Evolutionary conservation across 129 eudicot species (phyloP).

Genomic region (Helianthus tuberosus): DNA sequence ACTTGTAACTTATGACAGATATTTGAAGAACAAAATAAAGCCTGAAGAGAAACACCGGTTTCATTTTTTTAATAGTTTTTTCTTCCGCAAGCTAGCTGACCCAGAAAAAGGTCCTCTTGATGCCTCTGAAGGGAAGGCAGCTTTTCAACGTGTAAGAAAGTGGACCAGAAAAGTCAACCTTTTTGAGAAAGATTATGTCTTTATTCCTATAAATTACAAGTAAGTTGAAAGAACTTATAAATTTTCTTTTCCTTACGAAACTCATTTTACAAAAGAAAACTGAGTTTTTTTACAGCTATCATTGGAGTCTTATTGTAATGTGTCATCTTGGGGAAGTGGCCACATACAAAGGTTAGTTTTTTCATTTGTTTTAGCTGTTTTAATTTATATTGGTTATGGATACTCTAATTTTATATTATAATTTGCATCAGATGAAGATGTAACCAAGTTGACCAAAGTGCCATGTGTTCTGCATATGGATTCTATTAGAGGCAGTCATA

Average conservation of each 20-base stretch:
- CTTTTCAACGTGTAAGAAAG: slow-evolving; percentile 91
- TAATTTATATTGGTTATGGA: background rate
- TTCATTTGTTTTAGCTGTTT: slow-evolving; percentile 59
- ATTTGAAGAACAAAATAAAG: slow-evolving; percentile 61
- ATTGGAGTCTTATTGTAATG: slow-evolving; percentile 91
- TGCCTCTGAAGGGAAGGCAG: slow-evolving; percentile 77
- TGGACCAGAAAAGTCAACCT: slow-evolving; percentile 96
- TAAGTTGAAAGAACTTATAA: slow-evolving; percentile 37
- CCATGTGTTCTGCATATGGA: slow-evolving; percentile 97
- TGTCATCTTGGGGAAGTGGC: slow-evolving; percentile 88
- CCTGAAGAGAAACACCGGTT: slow-evolving; percentile 61
- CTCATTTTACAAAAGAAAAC: background rate
- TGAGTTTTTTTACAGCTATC: slow-evolving; percentile 51
- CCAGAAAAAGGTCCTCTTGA: slow-evolving; percentile 81
- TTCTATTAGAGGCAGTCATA: slow-evolving; percentile 81
- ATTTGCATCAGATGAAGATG: slow-evolving; percentile 47
- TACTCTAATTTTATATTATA: slow-evolving; percentile 20
- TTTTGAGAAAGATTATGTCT: slow-evolving; percentile 82
- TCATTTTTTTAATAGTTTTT: slow-evolving; percentile 90
- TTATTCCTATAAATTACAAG: slow-evolving; percentile 94
- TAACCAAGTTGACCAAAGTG: slow-evolving; percentile 40
- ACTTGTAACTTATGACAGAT: slow-evolving; percentile 47
- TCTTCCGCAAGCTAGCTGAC: slow-evolving; percentile 92
- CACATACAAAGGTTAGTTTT: slow-evolving; percentile 53
- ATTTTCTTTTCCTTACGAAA: slow-evolving; percentile 5